phyloP scores from a whole-genome alignment of 179 eudicot species.

The Nepenthes alata region DNA sequence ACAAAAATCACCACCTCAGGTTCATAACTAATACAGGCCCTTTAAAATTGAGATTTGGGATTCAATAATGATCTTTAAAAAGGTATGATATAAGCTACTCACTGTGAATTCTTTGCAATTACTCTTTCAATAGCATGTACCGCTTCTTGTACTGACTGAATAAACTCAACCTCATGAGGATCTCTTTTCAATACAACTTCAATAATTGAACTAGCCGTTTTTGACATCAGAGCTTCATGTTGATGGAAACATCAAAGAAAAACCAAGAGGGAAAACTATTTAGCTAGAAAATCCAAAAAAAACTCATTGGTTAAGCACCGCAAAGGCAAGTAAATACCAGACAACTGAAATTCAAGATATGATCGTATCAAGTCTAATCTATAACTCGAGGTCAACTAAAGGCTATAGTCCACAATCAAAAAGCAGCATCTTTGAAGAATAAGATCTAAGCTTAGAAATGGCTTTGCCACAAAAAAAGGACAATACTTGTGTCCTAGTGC shows the following conservation, averaged over 20 bases:
- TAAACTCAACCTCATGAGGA: conserved; percentile 92
- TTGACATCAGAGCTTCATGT: conserved; percentile 83
- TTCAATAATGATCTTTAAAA: not conserved
- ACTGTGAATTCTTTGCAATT: conserved; percentile 83
- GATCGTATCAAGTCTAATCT: no score
- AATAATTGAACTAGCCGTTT: conserved; percentile 94
- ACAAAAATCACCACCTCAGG: conserved; percentile 13
- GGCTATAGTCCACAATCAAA: no score
- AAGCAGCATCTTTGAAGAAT: no score
- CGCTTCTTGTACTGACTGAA: conserved; percentile 89
- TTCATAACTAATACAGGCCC: conserved; percentile 10
- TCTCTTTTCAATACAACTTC: conserved; percentile 92
- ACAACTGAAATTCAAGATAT: no score
- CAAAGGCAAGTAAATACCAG: no score
- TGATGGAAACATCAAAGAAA: conserved; percentile 15
- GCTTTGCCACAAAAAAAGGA: no score
- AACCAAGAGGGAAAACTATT: not conserved
- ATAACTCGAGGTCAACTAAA: no score
- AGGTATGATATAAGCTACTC: conserved; percentile 21
- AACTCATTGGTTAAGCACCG: no score
- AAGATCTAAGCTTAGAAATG: no score
- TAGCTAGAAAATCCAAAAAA: not conserved
- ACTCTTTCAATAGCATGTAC: conserved; percentile 91
- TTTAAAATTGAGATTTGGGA: not conserved
- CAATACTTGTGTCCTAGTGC: no score